Evolutionary conservation across 192 early-diverging fungal species (phyloP), one percentile per base, ranked within the genome.

Genomic region (Funneliformis mosseae): DNA sequence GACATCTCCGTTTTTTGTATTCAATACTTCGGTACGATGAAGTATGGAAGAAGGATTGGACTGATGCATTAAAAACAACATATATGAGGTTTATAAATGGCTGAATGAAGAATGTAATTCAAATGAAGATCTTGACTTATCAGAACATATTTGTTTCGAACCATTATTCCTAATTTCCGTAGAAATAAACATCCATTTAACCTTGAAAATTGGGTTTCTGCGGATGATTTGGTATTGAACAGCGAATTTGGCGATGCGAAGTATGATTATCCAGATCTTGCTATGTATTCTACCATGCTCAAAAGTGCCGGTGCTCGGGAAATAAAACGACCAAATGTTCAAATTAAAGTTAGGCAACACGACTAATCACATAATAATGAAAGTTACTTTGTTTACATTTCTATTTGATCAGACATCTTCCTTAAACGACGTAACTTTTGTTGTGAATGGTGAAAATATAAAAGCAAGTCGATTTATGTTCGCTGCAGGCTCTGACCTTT

Each of bases 131-230:
- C 8, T 72, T 10, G 62, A 6, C 2, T 45, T 76, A 16, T 38
- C 9, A 4, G 55, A 76, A 39, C n/a, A 76, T 4, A 59, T 61
- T n/a, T 23, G 8, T 38, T 0, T n/a, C 3, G 74, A 76, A 21
- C 12, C 1, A 11, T 39, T 76, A 25, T 76, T 76, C 14, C 60
- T 23, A 76, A 76, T 42, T 12, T 62, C 42, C 7, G 23, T 21
- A 76, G 39, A 62, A 25, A 61, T 62, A 0, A 60, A 23, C 38
- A 76, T 59, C 74, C 74, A 76, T 76, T 42, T 42, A 59, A 76
- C 21, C 9, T 38, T 28, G 14, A 16, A 0, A 76, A 76, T 38
- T 76, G 74, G 74, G 33, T 38, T 25, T 9, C 50, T 23, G 59
- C 48, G 38, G 11, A 0, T 0, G 33, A 61, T 38, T 60, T 76